Evolutionary conservation across 768 basidiomycete genomes (phyloP).

Genomic region (Suillus plorans): DNA sequence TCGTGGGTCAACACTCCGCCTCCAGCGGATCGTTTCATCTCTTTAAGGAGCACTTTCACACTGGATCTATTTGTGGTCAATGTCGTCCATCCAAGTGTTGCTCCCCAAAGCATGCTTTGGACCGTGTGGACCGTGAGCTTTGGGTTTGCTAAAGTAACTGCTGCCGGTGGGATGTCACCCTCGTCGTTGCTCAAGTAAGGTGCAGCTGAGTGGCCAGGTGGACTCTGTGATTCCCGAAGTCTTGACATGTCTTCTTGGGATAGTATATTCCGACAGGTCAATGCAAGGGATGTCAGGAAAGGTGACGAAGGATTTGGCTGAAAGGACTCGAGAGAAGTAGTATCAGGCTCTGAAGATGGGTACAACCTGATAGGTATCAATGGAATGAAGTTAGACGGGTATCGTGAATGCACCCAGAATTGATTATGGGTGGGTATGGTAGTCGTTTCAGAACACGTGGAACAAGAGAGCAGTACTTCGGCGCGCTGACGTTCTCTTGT

Average conservation of each 20-base stretch:
- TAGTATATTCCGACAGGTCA: slow-evolving; percentile 56
- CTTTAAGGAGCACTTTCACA: slow-evolving; percentile 70
- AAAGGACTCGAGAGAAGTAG: slow-evolving; percentile 3
- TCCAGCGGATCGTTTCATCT: slow-evolving; percentile 43
- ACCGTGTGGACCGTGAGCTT: slow-evolving; percentile 77
- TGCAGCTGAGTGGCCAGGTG: neutral
- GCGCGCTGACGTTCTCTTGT: slow-evolving; percentile 62
- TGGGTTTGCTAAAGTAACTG: slow-evolving; percentile 53
- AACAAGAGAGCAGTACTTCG: slow-evolving; percentile 52
- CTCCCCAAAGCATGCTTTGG: slow-evolving; percentile 69
- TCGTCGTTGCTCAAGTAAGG: slow-evolving; percentile 12
- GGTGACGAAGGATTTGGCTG: slow-evolving; percentile 14
- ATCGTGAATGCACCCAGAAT: slow-evolving; percentile 70
- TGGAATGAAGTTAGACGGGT: slow-evolving; percentile 50
- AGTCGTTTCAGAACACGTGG: slow-evolving; percentile 8
- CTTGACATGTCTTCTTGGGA: slow-evolving; percentile 37
- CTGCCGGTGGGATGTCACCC: slow-evolving; percentile 51
- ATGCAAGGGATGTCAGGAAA: slow-evolving; percentile 50
- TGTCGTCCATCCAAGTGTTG: slow-evolving; percentile 75
- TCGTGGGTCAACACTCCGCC: slow-evolving; percentile 8
- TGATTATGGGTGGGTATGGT: slow-evolving; percentile 32
- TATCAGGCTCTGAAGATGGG: slow-evolving; percentile 29
- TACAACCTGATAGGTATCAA: slow-evolving; percentile 59
- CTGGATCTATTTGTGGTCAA: slow-evolving; percentile 83
- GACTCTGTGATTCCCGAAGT: neutral